Evolutionary conservation across 495 filamentous ascomycete species (phyloP).

Genomic region (Trichoderma reesei): DNA sequence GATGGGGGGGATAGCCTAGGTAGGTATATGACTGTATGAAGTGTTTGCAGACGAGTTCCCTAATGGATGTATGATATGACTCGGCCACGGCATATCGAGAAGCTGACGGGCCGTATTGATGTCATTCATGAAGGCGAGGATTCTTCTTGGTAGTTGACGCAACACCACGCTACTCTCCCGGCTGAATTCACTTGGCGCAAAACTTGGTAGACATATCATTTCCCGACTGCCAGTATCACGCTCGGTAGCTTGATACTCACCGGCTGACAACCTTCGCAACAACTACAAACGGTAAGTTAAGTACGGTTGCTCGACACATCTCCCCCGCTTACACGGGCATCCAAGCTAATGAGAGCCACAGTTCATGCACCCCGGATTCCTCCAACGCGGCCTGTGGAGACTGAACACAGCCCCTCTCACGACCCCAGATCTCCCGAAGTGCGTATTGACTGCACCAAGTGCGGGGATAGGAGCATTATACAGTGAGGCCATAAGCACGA

Average conservation of each 20-base stretch:
- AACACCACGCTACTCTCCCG: too few relatives aligned
- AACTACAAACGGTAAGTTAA: not conserved
- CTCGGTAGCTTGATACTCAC: not conserved
- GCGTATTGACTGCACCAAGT: not conserved
- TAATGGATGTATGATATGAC: too few relatives aligned
- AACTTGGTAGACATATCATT: not conserved
- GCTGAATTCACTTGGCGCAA: too few relatives aligned
- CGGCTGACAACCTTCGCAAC: not conserved
- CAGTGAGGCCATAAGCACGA: not conserved
- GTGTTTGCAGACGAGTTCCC: too few relatives aligned
- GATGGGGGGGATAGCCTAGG: too few relatives aligned
- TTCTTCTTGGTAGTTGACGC: too few relatives aligned
- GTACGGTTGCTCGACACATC: not conserved
- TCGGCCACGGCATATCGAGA: too few relatives aligned
- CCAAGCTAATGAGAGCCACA: not conserved
- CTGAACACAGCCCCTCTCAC: not conserved
- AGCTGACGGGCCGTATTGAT: too few relatives aligned
- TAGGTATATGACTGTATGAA: too few relatives aligned
- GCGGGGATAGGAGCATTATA: not conserved
- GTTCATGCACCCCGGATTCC: constrained; percentile 7
- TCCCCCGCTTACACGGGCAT: not conserved
- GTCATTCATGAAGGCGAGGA: too few relatives aligned
- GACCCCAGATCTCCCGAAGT: not conserved
- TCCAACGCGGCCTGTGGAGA: not conserved
- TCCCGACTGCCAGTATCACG: not conserved